Percentiles rank a stretch among this genome's conserved stretches.
Evolutionary conservation across 2,329 filamentous ascomycete species (phyloP).

Genomic region (Stagonosporopsis chrysanthemi): DNA sequence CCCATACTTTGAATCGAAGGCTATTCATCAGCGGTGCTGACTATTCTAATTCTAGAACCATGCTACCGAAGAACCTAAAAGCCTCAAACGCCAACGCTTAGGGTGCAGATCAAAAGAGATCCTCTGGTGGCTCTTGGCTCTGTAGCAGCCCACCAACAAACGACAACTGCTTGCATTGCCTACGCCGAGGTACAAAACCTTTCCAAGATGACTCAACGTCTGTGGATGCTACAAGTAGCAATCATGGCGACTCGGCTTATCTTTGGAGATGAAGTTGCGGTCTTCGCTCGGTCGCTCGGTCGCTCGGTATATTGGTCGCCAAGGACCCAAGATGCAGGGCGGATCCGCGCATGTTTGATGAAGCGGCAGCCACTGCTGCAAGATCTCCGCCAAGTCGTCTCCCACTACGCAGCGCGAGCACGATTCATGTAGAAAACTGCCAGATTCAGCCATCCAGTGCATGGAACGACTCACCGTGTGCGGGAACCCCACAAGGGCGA

Average conservation of each 20-base stretch:
- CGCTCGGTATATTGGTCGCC: slow-evolving; percentile 9
- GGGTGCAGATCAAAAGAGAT: no score
- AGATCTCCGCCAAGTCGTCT: slow-evolving; percentile 19
- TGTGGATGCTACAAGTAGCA: background rate
- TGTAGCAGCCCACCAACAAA: background rate
- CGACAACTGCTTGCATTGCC: no score
- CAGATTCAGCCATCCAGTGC: slow-evolving; percentile 21
- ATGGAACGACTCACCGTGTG: slow-evolving; percentile 12
- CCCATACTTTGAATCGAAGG: no score
- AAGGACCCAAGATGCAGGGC: slow-evolving; percentile 15
- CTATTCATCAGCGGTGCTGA: no score
- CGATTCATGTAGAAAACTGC: slow-evolving; percentile 19
- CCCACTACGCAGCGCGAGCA: background rate
- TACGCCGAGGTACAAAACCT: background rate
- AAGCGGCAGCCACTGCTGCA: slow-evolving; percentile 21
- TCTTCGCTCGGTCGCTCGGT: slow-evolving; percentile 10
- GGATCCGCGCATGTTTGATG: slow-evolving; percentile 20
- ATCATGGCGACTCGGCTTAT: background rate
- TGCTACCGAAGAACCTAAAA: no score
- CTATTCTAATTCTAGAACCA: no score
- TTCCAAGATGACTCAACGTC: background rate
- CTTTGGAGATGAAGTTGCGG: background rate
- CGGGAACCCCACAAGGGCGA: slow-evolving; percentile 24
- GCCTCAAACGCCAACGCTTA: no score
- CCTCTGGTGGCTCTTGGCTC: background rate